These are phyloP conservation scores for Pilaira anomala DNA, from an alignment of 192 early-diverging fungal genomes.

Conservation along the genomic window DNA sequence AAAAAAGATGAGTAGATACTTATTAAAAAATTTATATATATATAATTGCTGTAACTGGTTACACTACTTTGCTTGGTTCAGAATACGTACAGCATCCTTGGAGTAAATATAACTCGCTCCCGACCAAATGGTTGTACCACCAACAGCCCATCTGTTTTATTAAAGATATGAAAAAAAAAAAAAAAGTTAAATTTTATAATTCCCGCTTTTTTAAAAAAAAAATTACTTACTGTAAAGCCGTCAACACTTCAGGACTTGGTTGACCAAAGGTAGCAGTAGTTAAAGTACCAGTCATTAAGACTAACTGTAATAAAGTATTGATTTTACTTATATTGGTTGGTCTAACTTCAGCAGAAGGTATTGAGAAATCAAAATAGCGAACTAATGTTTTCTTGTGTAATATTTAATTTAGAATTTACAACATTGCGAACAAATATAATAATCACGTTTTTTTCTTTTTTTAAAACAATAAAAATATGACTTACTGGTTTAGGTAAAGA, in stretches of 20 bases:
- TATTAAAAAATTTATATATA: background rate
- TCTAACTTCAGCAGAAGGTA: conserved; percentile 86
- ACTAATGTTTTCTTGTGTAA: conserved; percentile 66
- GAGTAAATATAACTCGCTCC: conserved; percentile 72
- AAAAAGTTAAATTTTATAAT: conserved; percentile 3
- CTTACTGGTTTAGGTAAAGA: conserved; percentile 80
- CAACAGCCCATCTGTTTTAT: conserved; percentile 71
- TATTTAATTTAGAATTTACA: conserved; percentile 3
- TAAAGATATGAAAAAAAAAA: conserved; percentile 16
- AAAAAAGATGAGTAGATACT: background rate
- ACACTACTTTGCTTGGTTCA: conserved; percentile 17
- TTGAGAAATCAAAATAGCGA: conserved; percentile 86
- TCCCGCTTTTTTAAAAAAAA: background rate
- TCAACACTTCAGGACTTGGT: conserved; percentile 48
- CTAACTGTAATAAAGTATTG: conserved; percentile 86
- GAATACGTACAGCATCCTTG: conserved; percentile 70
- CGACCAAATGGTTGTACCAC: conserved; percentile 76
- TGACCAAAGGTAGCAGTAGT: conserved; percentile 70
- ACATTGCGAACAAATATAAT: conserved; percentile 2
- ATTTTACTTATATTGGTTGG: conserved; percentile 88
- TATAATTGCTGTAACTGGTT: background rate
- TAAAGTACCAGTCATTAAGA: conserved; percentile 73
- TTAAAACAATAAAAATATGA: too few species aligned
- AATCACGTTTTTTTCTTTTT: background rate
- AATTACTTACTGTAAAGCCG: conserved; percentile 58